A percentile compares a stretch with the other conserved stretches of the same genome.
phyloP scores from a whole-genome alignment of 1,284 basidiomycete species.

The Vanrija pseudolonga region DNA sequence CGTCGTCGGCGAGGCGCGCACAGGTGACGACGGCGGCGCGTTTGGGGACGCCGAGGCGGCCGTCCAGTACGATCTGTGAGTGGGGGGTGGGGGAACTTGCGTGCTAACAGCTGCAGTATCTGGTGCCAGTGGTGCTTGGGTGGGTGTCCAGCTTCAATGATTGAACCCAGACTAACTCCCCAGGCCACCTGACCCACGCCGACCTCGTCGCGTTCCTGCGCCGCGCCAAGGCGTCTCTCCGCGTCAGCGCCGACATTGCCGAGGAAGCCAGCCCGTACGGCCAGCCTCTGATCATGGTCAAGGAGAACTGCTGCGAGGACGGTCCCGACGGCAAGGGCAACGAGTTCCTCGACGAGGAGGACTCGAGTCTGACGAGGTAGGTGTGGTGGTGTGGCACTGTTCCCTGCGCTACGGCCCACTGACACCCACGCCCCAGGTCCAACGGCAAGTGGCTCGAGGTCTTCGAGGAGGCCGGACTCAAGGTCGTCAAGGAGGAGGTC shows the following conservation, averaged over 20 bases:
- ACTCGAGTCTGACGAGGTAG: conserved; percentile 82
- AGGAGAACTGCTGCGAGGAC: conserved; percentile 80
- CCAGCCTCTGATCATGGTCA: conserved; percentile 67
- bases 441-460: conserved; percentile 72
- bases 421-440: conserved; percentile 56
- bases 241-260: conserved; percentile 9
- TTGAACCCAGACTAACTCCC: not conserved
- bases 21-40: conserved; percentile 22
- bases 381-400: not conserved
- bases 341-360: conserved; percentile 74
- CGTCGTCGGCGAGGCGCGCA: conserved; percentile 32
- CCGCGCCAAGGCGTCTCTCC: conserved; percentile 54
- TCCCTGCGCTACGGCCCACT: not conserved
- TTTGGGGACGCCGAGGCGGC: conserved; percentile 32
- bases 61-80: conserved; percentile 45
- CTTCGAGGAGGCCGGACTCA: conserved; percentile 67
- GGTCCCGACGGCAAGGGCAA: conserved; percentile 51
- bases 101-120: conserved; percentile 58
- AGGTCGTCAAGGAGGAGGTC: conserved; percentile 63
- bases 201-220: conserved; percentile 74
- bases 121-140: conserved; percentile 96
- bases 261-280: conserved; percentile 4
- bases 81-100: conserved; percentile 49
- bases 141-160: conserved; percentile 6
- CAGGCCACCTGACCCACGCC: conserved; percentile 64